A percentile compares a stretch with the other conserved stretches of the same genome.
These are phyloP conservation scores for Phaffia rhodozyma DNA, from an alignment of 1,284 basidiomycete species.

Conservation along the genomic window DNA sequence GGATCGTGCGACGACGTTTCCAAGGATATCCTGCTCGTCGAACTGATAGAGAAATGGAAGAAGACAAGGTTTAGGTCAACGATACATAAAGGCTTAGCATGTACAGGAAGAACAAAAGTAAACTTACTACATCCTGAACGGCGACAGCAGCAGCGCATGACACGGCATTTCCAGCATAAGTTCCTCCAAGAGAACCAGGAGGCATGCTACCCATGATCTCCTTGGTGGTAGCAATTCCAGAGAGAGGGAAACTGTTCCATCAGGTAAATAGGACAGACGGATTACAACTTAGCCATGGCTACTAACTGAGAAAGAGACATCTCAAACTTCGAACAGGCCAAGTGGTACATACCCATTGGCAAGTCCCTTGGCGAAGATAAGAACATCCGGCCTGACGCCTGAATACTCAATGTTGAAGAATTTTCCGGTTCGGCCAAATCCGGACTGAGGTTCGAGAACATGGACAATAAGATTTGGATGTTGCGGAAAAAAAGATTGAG, in stretches of 20 bases:
- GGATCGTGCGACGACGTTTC: slow-evolving; percentile 65
- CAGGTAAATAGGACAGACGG: slow-evolving; percentile 53
- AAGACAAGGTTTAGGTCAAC: background rate
- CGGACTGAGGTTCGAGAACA: slow-evolving; percentile 77
- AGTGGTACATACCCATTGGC: slow-evolving; percentile 29
- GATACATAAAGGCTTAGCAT: slow-evolving; percentile 9
- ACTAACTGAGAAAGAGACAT: too few relatives aligned
- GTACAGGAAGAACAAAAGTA: slow-evolving; percentile 20
- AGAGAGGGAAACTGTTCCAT: slow-evolving; percentile 67
- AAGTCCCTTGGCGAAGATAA: slow-evolving; percentile 71
- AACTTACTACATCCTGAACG: slow-evolving; percentile 48
- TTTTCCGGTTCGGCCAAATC: slow-evolving; percentile 80
- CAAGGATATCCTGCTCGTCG: slow-evolving; percentile 60
- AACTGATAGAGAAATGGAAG: slow-evolving; percentile 33
- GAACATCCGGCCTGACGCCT: slow-evolving; percentile 71
- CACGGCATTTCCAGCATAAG: slow-evolving; percentile 67
- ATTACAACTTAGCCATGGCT: too few relatives aligned
- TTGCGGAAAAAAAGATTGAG: slow-evolving; percentile 30
- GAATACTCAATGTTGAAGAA: slow-evolving; percentile 59
- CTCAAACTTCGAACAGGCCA: background rate
- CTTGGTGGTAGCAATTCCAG: slow-evolving; percentile 67
- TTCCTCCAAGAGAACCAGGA: slow-evolving; percentile 25
- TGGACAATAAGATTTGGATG: slow-evolving; percentile 46
- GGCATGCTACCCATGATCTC: slow-evolving; percentile 51
- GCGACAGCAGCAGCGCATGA: slow-evolving; percentile 77